These are phyloP conservation scores for Picea sitchensis DNA, from an alignment of 75 land plant species.

Conservation along the genomic window DNA sequence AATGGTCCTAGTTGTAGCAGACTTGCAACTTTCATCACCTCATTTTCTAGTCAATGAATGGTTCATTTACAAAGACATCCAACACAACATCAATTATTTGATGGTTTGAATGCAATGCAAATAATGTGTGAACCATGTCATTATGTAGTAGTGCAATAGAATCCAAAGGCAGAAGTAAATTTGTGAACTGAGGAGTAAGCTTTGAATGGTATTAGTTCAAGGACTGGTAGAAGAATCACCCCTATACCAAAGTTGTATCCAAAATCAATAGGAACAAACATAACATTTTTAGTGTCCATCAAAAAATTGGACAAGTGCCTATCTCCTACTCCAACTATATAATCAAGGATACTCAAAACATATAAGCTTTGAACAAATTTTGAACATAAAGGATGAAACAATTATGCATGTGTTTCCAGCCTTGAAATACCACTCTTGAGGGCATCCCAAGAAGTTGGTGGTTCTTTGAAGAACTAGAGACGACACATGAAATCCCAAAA, in stretches of 20 bases:
- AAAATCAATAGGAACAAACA: conserved; percentile 51
- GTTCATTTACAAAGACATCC: too few species aligned
- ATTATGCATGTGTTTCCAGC: conserved; percentile 47
- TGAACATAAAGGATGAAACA: conserved; percentile 39
- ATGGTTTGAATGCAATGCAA: too few species aligned
- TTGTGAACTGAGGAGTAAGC: conserved; percentile 40
- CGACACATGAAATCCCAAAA: too few species aligned
- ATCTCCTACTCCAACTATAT: conserved; percentile 52
- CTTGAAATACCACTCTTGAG: conserved; percentile 31
- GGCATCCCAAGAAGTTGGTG: too few species aligned
- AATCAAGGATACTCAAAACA: conserved; percentile 45
- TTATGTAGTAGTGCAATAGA: conserved; percentile 34
- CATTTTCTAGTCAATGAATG: too few species aligned
- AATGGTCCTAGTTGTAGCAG: too few species aligned
- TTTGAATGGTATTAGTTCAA: conserved; percentile 50
- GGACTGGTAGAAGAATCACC: conserved; percentile 46
- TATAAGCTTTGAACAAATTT: conserved; percentile 38
- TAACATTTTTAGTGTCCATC: conserved; percentile 34
- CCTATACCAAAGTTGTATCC: conserved; percentile 58
- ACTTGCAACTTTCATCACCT: too few species aligned
- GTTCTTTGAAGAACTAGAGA: too few species aligned
- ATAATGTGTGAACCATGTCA: conserved; percentile 55
- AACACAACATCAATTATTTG: too few species aligned
- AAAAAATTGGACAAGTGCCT: conserved; percentile 44
- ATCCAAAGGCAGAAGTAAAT: conserved; percentile 43